Base-by-base conservation (phyloP, 352 stramenopile species). In the Nothophytophthora sp. region DNA sequence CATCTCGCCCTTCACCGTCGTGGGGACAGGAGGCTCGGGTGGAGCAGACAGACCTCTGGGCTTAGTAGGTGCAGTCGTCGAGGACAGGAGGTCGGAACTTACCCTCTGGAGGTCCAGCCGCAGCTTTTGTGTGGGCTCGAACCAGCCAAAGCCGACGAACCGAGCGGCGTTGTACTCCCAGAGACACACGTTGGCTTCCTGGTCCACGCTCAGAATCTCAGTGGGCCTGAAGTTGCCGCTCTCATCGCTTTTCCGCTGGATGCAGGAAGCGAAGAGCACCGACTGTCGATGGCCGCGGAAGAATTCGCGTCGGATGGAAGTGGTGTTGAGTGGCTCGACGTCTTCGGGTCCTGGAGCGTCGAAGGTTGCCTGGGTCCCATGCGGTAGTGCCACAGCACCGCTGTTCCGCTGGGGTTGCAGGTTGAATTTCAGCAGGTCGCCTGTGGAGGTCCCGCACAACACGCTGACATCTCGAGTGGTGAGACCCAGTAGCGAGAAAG, bases 111-210 rank as follows among this genome's bases (percentile, higher is more conserved):
- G 52, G 27, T 81, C 55, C 6, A 83, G 34, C 15, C 47, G 63
- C 22, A 67, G 42, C 9, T 15, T 55, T 16, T 42, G 35, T 15
- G 28, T 41, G 11, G 71, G 71, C 2, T 54, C 48, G 39, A 81
- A 83, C 71, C 70, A 81, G 0, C 75, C 71, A 33, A 71, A 77
- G 0, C 72, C 72, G 5, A 63, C 58, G 29, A 81, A 81, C 12
- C 56, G 55, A 20, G 42, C n/a, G 5, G 42, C 7, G 11, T 33
- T 45, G 45, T 83, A 86, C n/a, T 58, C 52, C 75, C 75, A 86
- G 8, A 79, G 11, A 16, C 60, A 61, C 9, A 83, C 40, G 3
- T 53, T 40, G 4, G 56, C 58, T 2, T 61, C 50, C 18, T 78
- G 59, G 16, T 83, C 75, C 2, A 86, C 59, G 22, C 69, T 86